These are phyloP conservation scores for Mallotus repandus DNA, from an alignment of 441 rosid species.

Conservation along the genomic window DNA sequence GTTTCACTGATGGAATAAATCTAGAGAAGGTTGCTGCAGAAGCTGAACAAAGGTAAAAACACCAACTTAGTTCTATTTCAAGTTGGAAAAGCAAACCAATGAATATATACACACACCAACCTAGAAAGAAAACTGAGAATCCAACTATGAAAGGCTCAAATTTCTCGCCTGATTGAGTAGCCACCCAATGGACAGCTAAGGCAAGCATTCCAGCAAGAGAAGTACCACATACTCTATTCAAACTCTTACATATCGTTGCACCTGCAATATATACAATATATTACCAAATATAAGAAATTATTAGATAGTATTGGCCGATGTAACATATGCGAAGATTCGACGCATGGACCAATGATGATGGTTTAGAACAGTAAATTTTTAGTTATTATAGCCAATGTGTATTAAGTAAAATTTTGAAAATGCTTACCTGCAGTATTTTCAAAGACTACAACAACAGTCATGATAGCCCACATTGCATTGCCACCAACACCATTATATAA, in stretches of 20 bases:
- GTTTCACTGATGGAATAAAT: slow-evolving; percentile 67
- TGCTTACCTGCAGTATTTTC: slow-evolving; percentile 75
- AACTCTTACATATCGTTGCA: slow-evolving; percentile 71
- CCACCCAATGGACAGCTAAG: slow-evolving; percentile 66
- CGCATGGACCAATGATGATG: no score
- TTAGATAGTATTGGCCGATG: no score
- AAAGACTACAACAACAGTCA: slow-evolving; percentile 87
- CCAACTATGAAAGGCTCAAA: slow-evolving; percentile 71
- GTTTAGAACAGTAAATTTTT: no score
- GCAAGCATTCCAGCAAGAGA: slow-evolving; percentile 62
- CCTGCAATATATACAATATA: slow-evolving; percentile 37
- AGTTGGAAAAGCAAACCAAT: not conserved
- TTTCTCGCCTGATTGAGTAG: slow-evolving; percentile 47
- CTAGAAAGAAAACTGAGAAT: slow-evolving; percentile 60
- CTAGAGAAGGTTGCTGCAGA: slow-evolving; percentile 61
- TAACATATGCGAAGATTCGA: no score
- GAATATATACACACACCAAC: slow-evolving; percentile 26
- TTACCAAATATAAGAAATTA: not conserved
- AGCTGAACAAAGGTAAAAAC: slow-evolving; percentile 41
- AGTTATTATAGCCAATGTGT: not conserved
- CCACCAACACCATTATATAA: slow-evolving; percentile 63
- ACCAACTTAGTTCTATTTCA: not conserved
- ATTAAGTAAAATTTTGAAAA: not conserved
- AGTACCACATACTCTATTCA: slow-evolving; percentile 69
- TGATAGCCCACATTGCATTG: slow-evolving; percentile 82